phyloP scores from a whole-genome alignment of 176 grass and related monocot genomes.

The Musa schizocarpa region DNA sequence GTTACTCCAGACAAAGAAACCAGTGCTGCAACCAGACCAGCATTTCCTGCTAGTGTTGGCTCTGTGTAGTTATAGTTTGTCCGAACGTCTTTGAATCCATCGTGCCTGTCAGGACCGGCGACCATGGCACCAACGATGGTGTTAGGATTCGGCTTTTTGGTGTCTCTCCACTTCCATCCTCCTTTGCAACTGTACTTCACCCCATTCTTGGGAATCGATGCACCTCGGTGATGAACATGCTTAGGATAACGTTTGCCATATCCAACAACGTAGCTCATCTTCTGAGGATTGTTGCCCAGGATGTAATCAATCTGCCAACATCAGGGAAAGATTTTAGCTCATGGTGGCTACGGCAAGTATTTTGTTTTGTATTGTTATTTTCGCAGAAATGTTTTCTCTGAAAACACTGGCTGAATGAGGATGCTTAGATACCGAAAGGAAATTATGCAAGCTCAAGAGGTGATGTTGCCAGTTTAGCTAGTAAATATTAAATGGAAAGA shows the following conservation, averaged over 20 bases:
- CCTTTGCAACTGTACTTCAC: conserved; percentile 6
- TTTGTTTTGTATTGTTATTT: too few relatives aligned
- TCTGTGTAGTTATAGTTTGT: conserved; percentile 2
- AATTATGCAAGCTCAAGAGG: too few relatives aligned
- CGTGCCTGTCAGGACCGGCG: not conserved
- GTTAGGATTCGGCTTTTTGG: conserved; percentile 2
- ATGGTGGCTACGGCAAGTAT: too few relatives aligned
- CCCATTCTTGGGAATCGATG: conserved; percentile 1
- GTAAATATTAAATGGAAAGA: too few relatives aligned
- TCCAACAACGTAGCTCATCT: conserved; percentile 5
- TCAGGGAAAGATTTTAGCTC: too few relatives aligned
- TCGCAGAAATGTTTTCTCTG: too few relatives aligned
- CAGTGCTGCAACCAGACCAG: not conserved
- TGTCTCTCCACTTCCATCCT: conserved; percentile 7
- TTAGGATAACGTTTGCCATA: not conserved
- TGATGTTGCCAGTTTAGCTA: too few relatives aligned
- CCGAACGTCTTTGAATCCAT: not conserved
- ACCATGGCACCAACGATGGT: conserved; percentile 1
- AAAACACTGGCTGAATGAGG: too few relatives aligned
- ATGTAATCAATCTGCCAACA: conserved; percentile 6
- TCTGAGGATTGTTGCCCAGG: conserved; percentile 2
- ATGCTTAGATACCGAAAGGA: too few relatives aligned
- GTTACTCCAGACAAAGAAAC: not conserved
- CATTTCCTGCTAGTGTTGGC: conserved; percentile 1
- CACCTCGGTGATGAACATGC: conserved; percentile 6